Evolutionary conservation across 345 rosid genomes (phyloP), one percentile per base, ranked within the genome.

Genomic region (Clarkia xantiana): DNA sequence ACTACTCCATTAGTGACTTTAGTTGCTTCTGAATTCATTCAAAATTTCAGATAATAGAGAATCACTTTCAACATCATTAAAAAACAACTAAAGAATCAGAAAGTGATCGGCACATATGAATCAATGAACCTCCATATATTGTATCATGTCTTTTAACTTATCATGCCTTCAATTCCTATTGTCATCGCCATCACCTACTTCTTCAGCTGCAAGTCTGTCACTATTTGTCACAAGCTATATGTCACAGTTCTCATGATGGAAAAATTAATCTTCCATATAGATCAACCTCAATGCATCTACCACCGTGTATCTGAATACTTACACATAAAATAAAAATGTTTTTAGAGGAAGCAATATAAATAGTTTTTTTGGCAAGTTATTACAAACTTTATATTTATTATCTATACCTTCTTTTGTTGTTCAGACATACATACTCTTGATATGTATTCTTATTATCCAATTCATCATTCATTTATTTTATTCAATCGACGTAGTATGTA

Each of bases 141-240:
- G 79, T 74, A 90, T 94, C 78, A 71, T 58, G 51, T 73, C 79
- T 61, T 76, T 83, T 19, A 86, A 67, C 43, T 86, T 83, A 62
- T 86, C 94, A 52, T 74, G 86, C 39, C 79, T 80, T 11, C 86
- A 71, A 62, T 81, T 80, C 66, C 81, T 76, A 77, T 79, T 79
- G 57, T 86, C 98, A 73, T 73, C 94, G 58, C 93, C 94, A 66
- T 86, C 98, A 55, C 79, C 86, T 15, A 62, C 91, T 56, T 84
- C 98, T 71, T 84, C 81, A 22, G 77, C 76, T 41, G 80, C 81
- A 61, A 86, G 64, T 67, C 81, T 86, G 76, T 86, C 83, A 53
- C 84, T 77, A 73, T 91, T 94, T 40, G 84, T 86, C 62, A 81
- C 85, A 63, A 91, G 90, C 58, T 76, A 89, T 57, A 83, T 83